Evolutionary conservation across 805 yeast genomes (phyloP).

Genomic region (Lachancea meyersii): DNA sequence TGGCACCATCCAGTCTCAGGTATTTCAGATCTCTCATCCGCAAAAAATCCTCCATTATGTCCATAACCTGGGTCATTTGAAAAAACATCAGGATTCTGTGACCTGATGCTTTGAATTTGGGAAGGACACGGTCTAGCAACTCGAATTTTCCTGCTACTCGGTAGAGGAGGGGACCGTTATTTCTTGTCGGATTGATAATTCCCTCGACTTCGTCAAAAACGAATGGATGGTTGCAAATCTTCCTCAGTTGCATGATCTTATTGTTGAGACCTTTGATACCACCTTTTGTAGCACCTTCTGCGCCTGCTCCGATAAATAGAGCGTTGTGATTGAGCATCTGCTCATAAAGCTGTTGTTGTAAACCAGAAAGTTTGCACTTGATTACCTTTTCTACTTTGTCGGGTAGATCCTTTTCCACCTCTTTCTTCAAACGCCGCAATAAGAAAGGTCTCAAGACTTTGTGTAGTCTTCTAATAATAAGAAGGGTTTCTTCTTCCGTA

Average conservation of each 20-base stretch:
- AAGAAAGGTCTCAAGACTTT: conserved; percentile 81
- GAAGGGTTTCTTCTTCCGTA: conserved; percentile 78
- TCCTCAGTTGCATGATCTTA: conserved; percentile 78
- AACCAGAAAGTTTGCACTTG: conserved; percentile 69
- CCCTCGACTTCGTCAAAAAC: conserved; percentile 79
- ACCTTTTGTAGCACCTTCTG: conserved; percentile 51
- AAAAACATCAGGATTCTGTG: conserved; percentile 77
- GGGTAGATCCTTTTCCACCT: conserved; percentile 81
- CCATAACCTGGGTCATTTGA: conserved; percentile 89
- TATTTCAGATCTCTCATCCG: conserved; percentile 61
- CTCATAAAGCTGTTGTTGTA: conserved; percentile 64
- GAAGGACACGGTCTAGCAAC: conserved; percentile 64
- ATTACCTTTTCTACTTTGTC: conserved; percentile 78
- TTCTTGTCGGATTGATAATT: conserved; percentile 54
- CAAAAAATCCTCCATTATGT: conserved; percentile 79
- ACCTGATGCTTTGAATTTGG: conserved; percentile 66
- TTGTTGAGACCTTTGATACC: conserved; percentile 76
- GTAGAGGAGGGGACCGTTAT: conserved; percentile 64
- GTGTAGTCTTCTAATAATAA: conserved; percentile 78
- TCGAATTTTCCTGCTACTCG: conserved; percentile 79
- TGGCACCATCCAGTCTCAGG: conserved; percentile 73
- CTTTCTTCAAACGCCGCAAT: conserved; percentile 76
- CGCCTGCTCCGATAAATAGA: conserved; percentile 56
- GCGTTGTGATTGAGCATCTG: conserved; percentile 72
- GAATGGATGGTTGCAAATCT: conserved; percentile 82